Conservation (phyloP, 2,329 filamentous ascomycete species). For the Fusarium torreyae region DNA sequence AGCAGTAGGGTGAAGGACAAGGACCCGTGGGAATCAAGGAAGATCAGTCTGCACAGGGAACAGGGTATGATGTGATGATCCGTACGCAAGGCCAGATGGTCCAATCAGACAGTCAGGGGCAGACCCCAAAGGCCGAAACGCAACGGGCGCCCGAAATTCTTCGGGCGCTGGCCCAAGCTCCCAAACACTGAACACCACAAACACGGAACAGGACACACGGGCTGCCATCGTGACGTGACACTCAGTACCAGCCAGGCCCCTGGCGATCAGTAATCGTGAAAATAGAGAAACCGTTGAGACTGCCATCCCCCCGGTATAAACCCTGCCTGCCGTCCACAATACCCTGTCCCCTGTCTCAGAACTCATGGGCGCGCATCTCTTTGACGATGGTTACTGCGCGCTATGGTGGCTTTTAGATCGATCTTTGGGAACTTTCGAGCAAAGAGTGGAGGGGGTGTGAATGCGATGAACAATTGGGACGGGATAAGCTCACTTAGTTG, state of each 20-base stretch:
- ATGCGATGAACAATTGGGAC: neutral
- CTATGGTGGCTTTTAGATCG: constrained; percentile 7
- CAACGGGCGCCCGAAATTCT: constrained; percentile 48
- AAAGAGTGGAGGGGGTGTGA: constrained; percentile 6
- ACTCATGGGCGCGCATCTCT: constrained; percentile 2
- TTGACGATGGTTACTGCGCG: constrained; percentile 2
- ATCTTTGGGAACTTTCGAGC: constrained; percentile 13
- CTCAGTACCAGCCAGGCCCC: constrained; percentile 22
- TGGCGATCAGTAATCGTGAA: constrained; percentile 48
- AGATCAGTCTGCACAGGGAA: constrained; percentile 29
- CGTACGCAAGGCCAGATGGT: constrained; percentile 17
- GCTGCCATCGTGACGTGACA: constrained; percentile 35
- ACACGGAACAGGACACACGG: constrained; percentile 5
- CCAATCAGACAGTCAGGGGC: constrained; percentile 18
- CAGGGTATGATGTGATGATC: constrained; percentile 21
- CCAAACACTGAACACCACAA: constrained; percentile 10
- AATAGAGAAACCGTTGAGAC: constrained; percentile 40
- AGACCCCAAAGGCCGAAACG: constrained; percentile 34
- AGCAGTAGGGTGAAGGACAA: constrained; percentile 6
- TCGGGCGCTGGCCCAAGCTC: constrained; percentile 42
- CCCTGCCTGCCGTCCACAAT: constrained; percentile 13
- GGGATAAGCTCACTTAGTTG: constrained; percentile 26
- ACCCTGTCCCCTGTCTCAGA: constrained; percentile 16
- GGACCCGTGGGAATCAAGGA: constrained; percentile 31
- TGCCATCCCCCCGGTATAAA: constrained; percentile 18